Evolutionary conservation across 73 alveolate species (phyloP), one percentile per base, ranked within the genome.

Genomic region (Stentor coeruleus): DNA sequence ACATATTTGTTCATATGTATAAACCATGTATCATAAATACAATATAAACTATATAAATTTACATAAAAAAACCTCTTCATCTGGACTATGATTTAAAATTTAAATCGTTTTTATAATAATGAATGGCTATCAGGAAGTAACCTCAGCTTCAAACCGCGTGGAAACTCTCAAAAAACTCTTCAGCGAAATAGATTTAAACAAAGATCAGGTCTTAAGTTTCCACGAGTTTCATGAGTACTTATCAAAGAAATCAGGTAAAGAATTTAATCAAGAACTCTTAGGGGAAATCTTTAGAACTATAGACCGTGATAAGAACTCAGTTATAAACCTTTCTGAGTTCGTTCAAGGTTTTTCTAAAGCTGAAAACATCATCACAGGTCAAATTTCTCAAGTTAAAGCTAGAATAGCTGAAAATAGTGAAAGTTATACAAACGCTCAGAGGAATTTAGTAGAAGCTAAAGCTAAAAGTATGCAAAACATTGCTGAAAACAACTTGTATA

Each of bases 281-380:
- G 37, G 40, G 3, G 79, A 66, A 33, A 66, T 66, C 11, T 66
- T 66, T 66, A 66, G 37, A 66, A 20, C 79, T 1, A 20, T 66
- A 26, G 79, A 66, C 37, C n/a, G 37, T 20, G 79, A 66, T 33
- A 37, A 66, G 37, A 66, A 66, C 37, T 66, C 79, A 66, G 79
- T 20, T 26, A 26, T 66, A 26, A 66, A 37, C 37, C 14, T 66
- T 11, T 20, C n/a, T 66, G 79, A 66, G 41, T 66, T 66, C 37
- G 39, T 31, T 20, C 79, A 66, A 66, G 79, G 79, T 40, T 66
- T 20, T 33, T 66, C 20, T 40, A 20, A 66, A 31, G 79, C 79
- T 20, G 79, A 66, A 66, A 66, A 20, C 39, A 20, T 66, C n/a
- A 66, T 66, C 37, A 26, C 11, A 33, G 11, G 49, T 2, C n/a